phyloP scores from a whole-genome alignment of 176 grass and related monocot species.

The Cenchrus purpureus region DNA sequence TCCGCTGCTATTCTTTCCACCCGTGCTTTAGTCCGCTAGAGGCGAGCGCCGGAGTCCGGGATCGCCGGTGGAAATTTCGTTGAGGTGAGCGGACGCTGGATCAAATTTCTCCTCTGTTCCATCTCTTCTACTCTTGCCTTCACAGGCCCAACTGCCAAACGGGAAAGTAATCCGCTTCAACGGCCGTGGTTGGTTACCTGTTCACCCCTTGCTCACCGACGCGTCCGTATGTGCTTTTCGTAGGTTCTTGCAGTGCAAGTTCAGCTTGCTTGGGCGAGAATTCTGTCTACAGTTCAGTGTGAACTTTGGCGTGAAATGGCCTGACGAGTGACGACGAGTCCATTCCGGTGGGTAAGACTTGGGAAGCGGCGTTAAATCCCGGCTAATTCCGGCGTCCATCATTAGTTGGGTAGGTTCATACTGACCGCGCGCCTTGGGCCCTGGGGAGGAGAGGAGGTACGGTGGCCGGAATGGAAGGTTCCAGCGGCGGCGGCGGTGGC shows the following conservation, averaged over 20 bases:
- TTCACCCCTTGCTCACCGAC: neutral
- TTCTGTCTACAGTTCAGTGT: neutral
- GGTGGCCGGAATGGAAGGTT: conserved; percentile 31
- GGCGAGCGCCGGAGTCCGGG: neutral
- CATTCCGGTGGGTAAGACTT: conserved; percentile 27
- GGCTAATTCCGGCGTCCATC: neutral
- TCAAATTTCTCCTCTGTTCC: neutral
- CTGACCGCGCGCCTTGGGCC: neutral
- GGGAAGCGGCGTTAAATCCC: conserved; percentile 31
- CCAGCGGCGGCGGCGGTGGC: conserved; percentile 14
- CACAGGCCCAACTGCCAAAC: neutral
- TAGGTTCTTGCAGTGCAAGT: conserved; percentile 39
- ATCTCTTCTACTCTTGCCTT: neutral
- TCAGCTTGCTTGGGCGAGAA: conserved; percentile 10
- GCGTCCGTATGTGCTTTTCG: neutral
- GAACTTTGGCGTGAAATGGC: neutral
- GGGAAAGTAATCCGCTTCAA: neutral
- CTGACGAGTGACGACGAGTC: neutral
- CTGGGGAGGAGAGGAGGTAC: neutral
- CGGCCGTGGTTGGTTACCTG: neutral
- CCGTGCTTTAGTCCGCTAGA: neutral
- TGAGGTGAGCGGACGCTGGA: neutral
- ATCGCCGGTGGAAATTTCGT: neutral
- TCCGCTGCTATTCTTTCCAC: no score
- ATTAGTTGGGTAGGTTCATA: neutral